Percentiles rank a stretch among this genome's conserved stretches.
phyloP scores from a whole-genome alignment of 345 rosid genomes.

The Salix dunnii region DNA sequence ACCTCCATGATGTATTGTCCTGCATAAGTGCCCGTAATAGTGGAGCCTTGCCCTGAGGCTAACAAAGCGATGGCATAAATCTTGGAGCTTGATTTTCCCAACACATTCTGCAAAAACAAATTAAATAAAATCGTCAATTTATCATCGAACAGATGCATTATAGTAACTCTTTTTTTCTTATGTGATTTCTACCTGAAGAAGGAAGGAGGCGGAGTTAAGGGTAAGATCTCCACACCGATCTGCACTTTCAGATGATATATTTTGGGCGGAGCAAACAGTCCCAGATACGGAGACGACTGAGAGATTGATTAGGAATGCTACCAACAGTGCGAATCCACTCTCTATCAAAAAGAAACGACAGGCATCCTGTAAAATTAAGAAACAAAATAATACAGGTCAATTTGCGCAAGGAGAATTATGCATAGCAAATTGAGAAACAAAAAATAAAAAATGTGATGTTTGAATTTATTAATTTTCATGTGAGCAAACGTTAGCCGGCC shows the following conservation, averaged over 20 bases:
- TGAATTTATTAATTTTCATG: neutral
- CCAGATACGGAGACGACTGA: conserved; percentile 57
- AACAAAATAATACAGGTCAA: neutral
- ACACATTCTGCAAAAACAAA: conserved; percentile 45
- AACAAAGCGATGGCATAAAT: conserved; percentile 58
- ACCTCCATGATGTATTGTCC: conserved; percentile 74
- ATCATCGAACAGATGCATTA: neutral
- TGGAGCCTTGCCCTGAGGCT: conserved; percentile 70
- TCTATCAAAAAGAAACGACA: conserved; percentile 61
- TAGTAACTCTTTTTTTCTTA: neutral
- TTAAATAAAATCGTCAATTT: neutral
- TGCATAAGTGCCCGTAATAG: conserved; percentile 69
- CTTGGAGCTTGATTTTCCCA: conserved; percentile 54
- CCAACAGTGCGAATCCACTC: conserved; percentile 55
- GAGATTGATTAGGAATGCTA: conserved; percentile 62
- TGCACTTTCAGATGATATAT: conserved; percentile 21
- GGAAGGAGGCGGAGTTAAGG: conserved; percentile 67
- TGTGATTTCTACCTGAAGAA: conserved; percentile 44
- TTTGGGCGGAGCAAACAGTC: conserved; percentile 37
- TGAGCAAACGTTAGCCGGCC: neutral
- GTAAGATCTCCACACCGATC: conserved; percentile 48
- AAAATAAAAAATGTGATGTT: neutral
- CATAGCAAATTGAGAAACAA: neutral
- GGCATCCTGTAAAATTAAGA: conserved; percentile 38
- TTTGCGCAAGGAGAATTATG: neutral